A percentile compares a stretch with the other conserved stretches of the same genome.
Conservation (phyloP, 1,284 basidiomycete genomes). For the Lignosus rhinocerotis region DNA sequence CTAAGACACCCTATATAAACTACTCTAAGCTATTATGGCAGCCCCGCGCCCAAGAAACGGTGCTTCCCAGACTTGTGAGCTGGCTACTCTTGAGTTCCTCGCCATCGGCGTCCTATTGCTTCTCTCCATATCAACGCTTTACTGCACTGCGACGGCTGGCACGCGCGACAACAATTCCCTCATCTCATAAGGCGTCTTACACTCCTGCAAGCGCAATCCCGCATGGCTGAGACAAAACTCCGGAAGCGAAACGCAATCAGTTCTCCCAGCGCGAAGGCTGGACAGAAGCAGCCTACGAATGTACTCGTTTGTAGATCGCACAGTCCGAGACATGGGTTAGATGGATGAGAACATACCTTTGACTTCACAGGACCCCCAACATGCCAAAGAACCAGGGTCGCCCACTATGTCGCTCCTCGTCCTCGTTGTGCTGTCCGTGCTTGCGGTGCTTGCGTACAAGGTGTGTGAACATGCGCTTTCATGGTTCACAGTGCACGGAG, state of each 20-base stretch:
- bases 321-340: background rate
- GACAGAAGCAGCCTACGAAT: background rate
- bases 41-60: too few species aligned
- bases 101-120: background rate
- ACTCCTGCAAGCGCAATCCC: background rate
- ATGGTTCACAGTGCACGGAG: background rate
- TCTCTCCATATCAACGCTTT: background rate
- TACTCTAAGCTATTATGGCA: too few species aligned
- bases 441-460: constrained; percentile 15
- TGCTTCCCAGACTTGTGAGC: background rate
- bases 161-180: background rate
- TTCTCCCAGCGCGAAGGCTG: background rate
- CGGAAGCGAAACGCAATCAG: constrained; percentile 2
- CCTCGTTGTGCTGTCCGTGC: constrained; percentile 16
- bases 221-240: constrained; percentile 2
- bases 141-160: constrained; percentile 13
- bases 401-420: constrained; percentile 12
- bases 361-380: background rate
- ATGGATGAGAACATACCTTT: background rate
- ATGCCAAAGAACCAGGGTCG: constrained; percentile 2
- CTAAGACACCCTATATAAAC: too few species aligned
- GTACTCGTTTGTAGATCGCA: background rate
- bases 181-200: background rate
- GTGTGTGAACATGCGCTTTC: constrained; percentile 2
- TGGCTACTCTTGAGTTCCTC: background rate